Conservation (phyloP, 805 yeast genomes). For the Brettanomyces sp. region DNA sequence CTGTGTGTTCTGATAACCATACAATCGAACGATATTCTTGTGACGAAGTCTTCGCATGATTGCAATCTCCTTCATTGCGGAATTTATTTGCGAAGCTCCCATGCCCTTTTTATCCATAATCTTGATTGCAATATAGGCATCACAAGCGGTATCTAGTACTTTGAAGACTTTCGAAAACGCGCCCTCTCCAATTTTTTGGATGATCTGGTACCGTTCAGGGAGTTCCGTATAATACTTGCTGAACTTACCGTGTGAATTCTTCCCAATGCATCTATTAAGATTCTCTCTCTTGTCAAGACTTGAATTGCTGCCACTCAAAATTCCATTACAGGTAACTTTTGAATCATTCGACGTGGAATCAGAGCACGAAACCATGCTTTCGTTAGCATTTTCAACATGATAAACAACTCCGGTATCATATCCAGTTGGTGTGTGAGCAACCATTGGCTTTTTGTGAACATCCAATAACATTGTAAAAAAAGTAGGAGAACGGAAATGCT, state of each 20-base stretch:
- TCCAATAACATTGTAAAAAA: no score
- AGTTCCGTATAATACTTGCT: slow-evolving; percentile 20
- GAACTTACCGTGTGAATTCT: slow-evolving; percentile 3
- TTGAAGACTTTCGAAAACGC: slow-evolving; percentile 83
- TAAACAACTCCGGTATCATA: not conserved
- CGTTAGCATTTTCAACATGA: slow-evolving; percentile 1
- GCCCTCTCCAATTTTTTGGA: slow-evolving; percentile 60
- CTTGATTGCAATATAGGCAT: slow-evolving; percentile 58
- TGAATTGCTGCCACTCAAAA: not conserved
- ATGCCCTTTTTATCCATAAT: slow-evolving; percentile 56
- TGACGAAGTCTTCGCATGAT: slow-evolving; percentile 62
- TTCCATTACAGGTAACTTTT: not conserved
- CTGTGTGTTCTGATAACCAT: slow-evolving; percentile 41
- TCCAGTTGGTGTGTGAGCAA: not conserved
- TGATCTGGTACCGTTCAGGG: slow-evolving; percentile 17
- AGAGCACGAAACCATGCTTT: not conserved
- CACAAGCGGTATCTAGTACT: slow-evolving; percentile 41
- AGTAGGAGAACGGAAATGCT: no score
- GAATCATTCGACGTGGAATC: not conserved
- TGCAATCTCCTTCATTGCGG: slow-evolving; percentile 61
- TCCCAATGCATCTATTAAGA: no score
- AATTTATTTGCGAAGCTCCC: slow-evolving; percentile 40
- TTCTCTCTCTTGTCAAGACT: not conserved
- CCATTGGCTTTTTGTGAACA: no score
- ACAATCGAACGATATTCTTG: slow-evolving; percentile 48